A percentile compares a stretch with the other conserved stretches of the same genome.
These are phyloP conservation scores for Keithomyces neogunnii DNA, from an alignment of 2,329 filamentous ascomycete genomes.

Conservation along the genomic window DNA sequence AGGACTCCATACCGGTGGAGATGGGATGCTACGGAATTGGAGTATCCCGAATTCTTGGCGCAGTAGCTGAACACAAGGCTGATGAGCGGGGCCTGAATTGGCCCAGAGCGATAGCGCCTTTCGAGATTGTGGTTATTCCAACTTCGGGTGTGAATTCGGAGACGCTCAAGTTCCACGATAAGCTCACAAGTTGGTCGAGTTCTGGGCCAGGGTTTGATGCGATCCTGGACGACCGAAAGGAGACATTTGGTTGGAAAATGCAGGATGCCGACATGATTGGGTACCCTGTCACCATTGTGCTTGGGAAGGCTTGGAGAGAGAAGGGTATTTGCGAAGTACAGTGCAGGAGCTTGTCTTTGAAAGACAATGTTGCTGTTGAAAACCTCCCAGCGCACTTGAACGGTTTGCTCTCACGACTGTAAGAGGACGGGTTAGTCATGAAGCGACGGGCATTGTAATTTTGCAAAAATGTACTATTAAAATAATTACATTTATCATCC, in stretches of 20 bases:
- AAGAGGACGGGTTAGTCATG: constrained; percentile 6
- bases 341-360: constrained; percentile 59
- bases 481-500: neutral
- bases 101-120: constrained; percentile 82
- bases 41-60: constrained; percentile 80
- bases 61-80: constrained; percentile 67
- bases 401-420: constrained; percentile 39
- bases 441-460: neutral
- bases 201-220: constrained; percentile 42
- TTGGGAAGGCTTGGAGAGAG: constrained; percentile 63
- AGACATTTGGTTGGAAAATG: constrained; percentile 73
- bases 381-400: constrained; percentile 36
- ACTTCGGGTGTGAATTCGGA: constrained; percentile 36
- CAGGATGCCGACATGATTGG: constrained; percentile 84
- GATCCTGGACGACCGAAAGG: constrained; percentile 64
- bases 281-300: constrained; percentile 73
- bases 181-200: constrained; percentile 26
- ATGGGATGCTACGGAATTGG: constrained; percentile 99
- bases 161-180: constrained; percentile 55
- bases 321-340: constrained; percentile 64
- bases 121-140: constrained; percentile 61
- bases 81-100: constrained; percentile 74
- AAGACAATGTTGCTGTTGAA: constrained; percentile 46
- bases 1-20: constrained; percentile 49
- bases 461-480: neutral